phyloP scores from a whole-genome alignment of 805 yeast genomes.

The Barnettozyma siamensis region DNA sequence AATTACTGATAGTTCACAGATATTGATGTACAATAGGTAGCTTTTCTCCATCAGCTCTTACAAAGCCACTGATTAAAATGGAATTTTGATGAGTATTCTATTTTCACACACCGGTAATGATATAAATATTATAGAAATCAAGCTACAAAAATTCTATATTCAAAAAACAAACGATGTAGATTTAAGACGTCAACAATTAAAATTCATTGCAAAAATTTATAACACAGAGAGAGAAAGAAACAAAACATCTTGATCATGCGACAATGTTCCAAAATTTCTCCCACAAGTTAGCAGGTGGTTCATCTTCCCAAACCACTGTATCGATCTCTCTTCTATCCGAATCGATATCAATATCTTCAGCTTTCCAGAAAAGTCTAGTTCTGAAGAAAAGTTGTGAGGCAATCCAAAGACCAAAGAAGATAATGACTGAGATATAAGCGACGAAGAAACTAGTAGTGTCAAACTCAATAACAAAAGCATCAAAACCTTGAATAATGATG shows the following conservation, averaged over 20 bases:
- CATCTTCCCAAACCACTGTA: slow-evolving; percentile 52
- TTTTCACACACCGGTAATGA: too few species aligned
- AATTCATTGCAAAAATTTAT: too few species aligned
- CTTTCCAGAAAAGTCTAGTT: slow-evolving; percentile 37
- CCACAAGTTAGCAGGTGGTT: slow-evolving; percentile 32
- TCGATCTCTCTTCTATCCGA: slow-evolving; percentile 62
- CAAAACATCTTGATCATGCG: not conserved
- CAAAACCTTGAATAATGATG: slow-evolving; percentile 67
- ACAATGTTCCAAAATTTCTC: slow-evolving; percentile 10
- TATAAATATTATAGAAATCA: too few species aligned
- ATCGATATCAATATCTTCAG: slow-evolving; percentile 62
- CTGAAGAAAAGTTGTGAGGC: slow-evolving; percentile 49
- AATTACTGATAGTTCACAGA: too few species aligned
- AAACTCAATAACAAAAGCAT: slow-evolving; percentile 49
- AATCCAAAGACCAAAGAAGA: slow-evolving; percentile 51
- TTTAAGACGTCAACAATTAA: too few species aligned
- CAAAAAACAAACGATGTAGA: too few species aligned
- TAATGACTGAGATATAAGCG: slow-evolving; percentile 62
- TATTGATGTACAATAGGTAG: too few species aligned
- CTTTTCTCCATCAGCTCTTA: too few species aligned
- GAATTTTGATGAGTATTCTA: too few species aligned
- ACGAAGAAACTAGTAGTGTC: slow-evolving; percentile 57
- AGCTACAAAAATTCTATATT: too few species aligned
- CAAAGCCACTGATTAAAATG: too few species aligned
- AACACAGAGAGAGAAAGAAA: not conserved